A percentile compares a stretch with the other conserved stretches of the same genome.
Conservation (phyloP, 257 asterid species). For the Petunia secreta region DNA sequence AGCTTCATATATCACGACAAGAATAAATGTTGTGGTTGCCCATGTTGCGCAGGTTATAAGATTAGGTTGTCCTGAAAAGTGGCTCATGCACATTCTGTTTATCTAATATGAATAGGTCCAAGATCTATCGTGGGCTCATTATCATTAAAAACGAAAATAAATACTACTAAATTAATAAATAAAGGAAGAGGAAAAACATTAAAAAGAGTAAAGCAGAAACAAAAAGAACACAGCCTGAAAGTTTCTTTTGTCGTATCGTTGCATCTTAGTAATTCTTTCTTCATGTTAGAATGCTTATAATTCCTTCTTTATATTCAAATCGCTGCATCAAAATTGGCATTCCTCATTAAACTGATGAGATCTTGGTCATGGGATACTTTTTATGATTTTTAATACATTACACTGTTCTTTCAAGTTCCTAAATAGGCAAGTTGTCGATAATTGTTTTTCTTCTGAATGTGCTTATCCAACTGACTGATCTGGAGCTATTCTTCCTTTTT, state of each 20-base stretch:
- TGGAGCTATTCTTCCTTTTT: background rate
- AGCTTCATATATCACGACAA: background rate
- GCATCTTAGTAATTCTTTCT: background rate
- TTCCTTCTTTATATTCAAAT: background rate
- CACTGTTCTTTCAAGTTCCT: background rate
- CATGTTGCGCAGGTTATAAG: background rate
- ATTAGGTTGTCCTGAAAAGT: background rate
- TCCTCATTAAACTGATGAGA: background rate
- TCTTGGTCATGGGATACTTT: background rate
- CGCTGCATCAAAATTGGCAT: constrained; percentile 2
- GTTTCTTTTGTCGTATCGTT: background rate
- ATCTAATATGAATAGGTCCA: background rate
- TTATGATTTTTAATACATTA: background rate
- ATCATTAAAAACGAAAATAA: background rate
- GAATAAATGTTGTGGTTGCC: background rate
- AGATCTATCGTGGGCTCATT: background rate
- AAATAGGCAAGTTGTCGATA: background rate
- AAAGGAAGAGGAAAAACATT: background rate
- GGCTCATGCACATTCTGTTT: background rate
- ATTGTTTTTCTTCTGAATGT: background rate
- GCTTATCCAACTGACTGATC: background rate
- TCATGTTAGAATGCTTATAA: background rate
- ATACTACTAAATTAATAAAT: no score
- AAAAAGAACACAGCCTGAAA: background rate
- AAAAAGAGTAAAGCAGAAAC: background rate